Base-by-base conservation (phyloP, 176 grass and related monocot genomes). In the Carex kokanica region DNA sequence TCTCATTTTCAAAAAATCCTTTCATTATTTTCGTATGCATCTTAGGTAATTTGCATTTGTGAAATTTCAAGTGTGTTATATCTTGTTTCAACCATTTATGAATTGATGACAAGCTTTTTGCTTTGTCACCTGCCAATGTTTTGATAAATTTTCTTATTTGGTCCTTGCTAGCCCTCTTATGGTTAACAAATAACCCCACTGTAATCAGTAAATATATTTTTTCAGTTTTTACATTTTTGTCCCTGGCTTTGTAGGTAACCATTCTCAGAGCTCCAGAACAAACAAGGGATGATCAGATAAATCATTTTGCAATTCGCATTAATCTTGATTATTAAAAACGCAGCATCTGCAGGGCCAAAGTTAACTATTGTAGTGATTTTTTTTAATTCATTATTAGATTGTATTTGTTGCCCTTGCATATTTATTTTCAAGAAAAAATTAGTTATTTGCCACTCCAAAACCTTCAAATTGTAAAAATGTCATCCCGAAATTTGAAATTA, bases 231-330 rank as follows among this genome's bases (percentile, higher is more conserved):
- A 38, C 25, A 45, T 17, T 41, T 45, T 3, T 64, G n/a, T 64
- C 9, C 31, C 16, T 78, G 36, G 18, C 67, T 83, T 77, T 75
- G 53, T 23, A 97, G 94, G 86, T 86, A 56, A 79, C 71, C 0
- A 90, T 97, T 86, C 91, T 97, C 17, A 90, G 90, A 89, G 34
- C 70, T 75, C 43, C 84, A 40, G 64, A 77, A 67, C 41, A 49
- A 4, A n/a, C 27, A 4, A 60, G 41, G 21, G 64, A 75, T 27
- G 23, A 54, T 83, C 54, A 60, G 1, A 55, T 94, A 70, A 91
- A 89, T 51, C 94, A 94, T 72, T 92, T 94, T 74, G 88, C 57
- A 9, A 70, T 90, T 24, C 85, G 83, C 43, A 79, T 97, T 74
- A 82, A 89, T 71, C 86, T 97, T 21, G 78, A 67, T 60, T 8